Percentiles rank a stretch among this genome's conserved stretches.
Conservation (phyloP, 345 rosid genomes). For the Hypericum perforatum region DNA sequence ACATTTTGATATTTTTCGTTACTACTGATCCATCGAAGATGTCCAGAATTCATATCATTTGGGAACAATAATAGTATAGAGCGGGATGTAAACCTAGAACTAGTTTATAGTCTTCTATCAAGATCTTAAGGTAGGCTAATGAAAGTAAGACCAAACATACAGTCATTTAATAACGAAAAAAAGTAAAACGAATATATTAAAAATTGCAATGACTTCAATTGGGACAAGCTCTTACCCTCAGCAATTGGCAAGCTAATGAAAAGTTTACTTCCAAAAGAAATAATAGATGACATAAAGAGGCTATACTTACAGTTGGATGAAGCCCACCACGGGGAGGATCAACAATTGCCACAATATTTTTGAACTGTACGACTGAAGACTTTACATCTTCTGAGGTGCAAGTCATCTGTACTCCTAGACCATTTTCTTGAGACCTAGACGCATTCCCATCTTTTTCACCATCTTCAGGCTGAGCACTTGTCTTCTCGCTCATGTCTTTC, state of each 20-base stretch:
- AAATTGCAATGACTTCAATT: not conserved
- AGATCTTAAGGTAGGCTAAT: no score
- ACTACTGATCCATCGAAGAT: no score
- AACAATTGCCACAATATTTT: slow-evolving; percentile 89
- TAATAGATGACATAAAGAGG: not conserved
- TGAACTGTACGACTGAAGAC: slow-evolving; percentile 32
- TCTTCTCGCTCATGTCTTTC: slow-evolving; percentile 19
- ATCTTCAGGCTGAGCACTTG: slow-evolving; percentile 26
- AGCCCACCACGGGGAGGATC: slow-evolving; percentile 94
- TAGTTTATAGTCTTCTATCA: no score
- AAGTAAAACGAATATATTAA: not conserved
- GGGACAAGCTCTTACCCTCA: no score
- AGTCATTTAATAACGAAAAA: no score
- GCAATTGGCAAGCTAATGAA: no score
- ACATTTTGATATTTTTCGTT: no score
- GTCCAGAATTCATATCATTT: no score
- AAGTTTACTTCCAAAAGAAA: slow-evolving; percentile 1
- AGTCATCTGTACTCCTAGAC: slow-evolving; percentile 31
- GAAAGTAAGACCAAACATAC: no score
- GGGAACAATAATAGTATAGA: no score
- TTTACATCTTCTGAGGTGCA: slow-evolving; percentile 23
- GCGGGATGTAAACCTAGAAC: no score
- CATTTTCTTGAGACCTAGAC: slow-evolving; percentile 19
- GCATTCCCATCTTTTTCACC: slow-evolving; percentile 14
- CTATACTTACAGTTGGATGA: slow-evolving; percentile 64